These are phyloP conservation scores for Pestalotiopsis sp. DNA, from an alignment of 2,329 filamentous ascomycete species.

Conservation along the genomic window DNA sequence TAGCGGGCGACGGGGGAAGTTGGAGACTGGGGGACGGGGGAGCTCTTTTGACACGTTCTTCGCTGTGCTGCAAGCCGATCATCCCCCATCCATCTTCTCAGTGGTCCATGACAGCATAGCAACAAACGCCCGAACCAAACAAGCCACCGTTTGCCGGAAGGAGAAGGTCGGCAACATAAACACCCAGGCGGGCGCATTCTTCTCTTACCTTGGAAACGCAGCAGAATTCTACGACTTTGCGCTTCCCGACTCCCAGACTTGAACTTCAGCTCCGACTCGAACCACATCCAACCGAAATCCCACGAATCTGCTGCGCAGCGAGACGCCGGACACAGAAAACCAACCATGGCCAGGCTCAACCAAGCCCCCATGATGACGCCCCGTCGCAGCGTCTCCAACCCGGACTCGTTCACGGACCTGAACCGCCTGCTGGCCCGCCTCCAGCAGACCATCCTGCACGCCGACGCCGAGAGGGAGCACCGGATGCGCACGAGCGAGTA, in stretches of 20 bases:
- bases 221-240: neutral
- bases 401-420: slow-evolving; percentile 54
- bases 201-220: neutral
- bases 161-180: neutral
- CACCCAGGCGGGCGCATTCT: neutral
- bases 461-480: slow-evolving; percentile 60
- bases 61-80: too few relatives aligned
- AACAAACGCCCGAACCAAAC: neutral
- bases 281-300: neutral
- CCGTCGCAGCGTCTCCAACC: slow-evolving; percentile 26
- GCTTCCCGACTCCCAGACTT: too few relatives aligned
- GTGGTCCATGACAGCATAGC: neutral
- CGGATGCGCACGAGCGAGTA: slow-evolving; percentile 63
- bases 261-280: neutral
- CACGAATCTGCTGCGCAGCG: neutral
- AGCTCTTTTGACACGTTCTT: too few relatives aligned
- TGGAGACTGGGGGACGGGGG: too few relatives aligned
- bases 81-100: neutral
- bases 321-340: neutral
- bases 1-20: too few relatives aligned
- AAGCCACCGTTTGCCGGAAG: neutral
- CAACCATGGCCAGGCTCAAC: slow-evolving; percentile 31
- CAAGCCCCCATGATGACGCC: slow-evolving; percentile 29
- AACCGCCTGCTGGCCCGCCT: slow-evolving; percentile 67
- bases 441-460: slow-evolving; percentile 65